A percentile compares a stretch with the other conserved stretches of the same genome.
phyloP scores from a whole-genome alignment of 2,329 filamentous ascomycete genomes.

The Clonostachys rhizophaga region DNA sequence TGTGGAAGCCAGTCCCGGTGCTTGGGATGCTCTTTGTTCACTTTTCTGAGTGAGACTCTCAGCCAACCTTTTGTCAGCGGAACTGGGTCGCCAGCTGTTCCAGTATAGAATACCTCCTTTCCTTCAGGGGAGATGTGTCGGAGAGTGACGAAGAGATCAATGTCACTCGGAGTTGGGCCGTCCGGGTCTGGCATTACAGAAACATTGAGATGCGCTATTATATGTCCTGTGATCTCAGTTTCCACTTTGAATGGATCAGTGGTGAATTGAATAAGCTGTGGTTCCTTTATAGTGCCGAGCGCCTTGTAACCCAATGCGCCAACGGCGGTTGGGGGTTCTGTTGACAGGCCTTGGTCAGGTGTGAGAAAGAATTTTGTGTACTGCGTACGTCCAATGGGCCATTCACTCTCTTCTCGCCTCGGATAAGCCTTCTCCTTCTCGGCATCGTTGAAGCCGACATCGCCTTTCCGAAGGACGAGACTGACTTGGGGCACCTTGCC shows the following conservation, averaged over 20 bases:
- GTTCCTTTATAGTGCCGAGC: constrained; percentile 47
- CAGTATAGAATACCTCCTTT: constrained; percentile 59
- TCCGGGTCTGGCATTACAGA: constrained; percentile 52
- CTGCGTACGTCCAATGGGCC: constrained; percentile 62
- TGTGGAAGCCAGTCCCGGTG: constrained; percentile 41
- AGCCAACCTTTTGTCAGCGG: constrained; percentile 63
- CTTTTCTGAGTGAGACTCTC: constrained; percentile 50
- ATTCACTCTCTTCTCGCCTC: constrained; percentile 53
- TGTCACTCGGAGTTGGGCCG: constrained; percentile 35
- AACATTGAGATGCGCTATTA: constrained; percentile 60
- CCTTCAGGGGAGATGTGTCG: constrained; percentile 50
- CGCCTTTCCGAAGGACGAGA: constrained; percentile 58
- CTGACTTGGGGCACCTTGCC: constrained; percentile 57
- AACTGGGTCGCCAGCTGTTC: constrained; percentile 59
- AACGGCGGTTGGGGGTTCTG: constrained; percentile 2
- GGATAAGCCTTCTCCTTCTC: constrained; percentile 50
- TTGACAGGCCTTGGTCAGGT: neutral
- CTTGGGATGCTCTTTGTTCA: constrained; percentile 41
- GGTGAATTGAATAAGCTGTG: constrained; percentile 48
- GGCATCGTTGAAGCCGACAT: constrained; percentile 63
- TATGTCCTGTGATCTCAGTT: constrained; percentile 66
- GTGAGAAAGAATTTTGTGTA: constrained; percentile 59
- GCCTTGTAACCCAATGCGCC: constrained; percentile 49
- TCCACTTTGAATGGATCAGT: constrained; percentile 53
- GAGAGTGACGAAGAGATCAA: constrained; percentile 61